Conservation (phyloP, 306 rosid species). For the Aeschynomene evenia region DNA sequence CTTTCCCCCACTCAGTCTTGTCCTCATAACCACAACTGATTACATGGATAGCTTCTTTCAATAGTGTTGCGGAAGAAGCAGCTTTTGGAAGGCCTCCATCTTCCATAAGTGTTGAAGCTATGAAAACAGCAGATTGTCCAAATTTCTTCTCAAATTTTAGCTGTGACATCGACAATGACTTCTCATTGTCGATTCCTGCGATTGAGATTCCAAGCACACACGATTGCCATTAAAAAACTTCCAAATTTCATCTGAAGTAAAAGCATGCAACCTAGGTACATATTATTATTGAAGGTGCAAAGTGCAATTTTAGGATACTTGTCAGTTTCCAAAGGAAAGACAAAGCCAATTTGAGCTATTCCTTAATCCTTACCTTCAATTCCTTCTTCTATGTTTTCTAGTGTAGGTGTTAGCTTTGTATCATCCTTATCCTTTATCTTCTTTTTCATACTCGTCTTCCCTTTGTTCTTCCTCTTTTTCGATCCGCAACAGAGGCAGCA, state of each 20-base stretch:
- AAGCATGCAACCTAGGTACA: background rate
- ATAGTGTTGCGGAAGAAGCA: conserved; percentile 68
- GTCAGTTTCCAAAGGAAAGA: background rate
- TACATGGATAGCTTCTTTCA: conserved; percentile 89
- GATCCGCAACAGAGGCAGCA: conserved; percentile 62
- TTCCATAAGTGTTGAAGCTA: conserved; percentile 74
- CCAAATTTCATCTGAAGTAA: background rate
- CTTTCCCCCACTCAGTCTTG: conserved; percentile 93
- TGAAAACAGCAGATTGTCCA: conserved; percentile 72
- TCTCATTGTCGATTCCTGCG: conserved; percentile 73
- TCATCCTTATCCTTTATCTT: conserved; percentile 51
- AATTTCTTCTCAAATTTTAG: conserved; percentile 76
- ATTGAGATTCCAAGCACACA: conserved; percentile 22
- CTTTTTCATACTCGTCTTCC: conserved; percentile 52
- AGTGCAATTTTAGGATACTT: background rate
- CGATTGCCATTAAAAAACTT: background rate
- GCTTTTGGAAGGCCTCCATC: conserved; percentile 75
- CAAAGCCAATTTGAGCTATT: background rate
- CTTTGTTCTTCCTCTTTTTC: conserved; percentile 54
- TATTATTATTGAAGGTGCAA: background rate
- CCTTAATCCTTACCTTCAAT: conserved; percentile 59
- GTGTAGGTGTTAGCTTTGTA: conserved; percentile 54
- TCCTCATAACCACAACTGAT: conserved; percentile 90
- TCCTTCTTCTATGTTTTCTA: conserved; percentile 77
- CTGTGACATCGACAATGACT: conserved; percentile 62